A percentile compares a stretch with the other conserved stretches of the same genome.
Evolutionary conservation across 148 eudicot species (phyloP).

Genomic region (Fagopyrum esculentum): DNA sequence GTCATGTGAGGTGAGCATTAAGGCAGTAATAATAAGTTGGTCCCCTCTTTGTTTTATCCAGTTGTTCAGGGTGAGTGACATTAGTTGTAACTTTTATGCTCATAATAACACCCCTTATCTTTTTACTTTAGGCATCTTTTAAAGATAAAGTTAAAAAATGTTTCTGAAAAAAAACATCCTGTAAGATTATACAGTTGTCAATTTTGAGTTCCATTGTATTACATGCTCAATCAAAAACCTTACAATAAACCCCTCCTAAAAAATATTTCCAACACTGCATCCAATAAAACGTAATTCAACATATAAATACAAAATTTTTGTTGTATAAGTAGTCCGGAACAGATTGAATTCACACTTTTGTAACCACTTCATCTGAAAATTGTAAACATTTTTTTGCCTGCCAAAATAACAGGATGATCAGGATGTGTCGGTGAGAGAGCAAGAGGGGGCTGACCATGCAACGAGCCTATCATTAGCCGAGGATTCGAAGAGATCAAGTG

Average conservation of each 20-base stretch:
- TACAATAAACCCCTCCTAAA: too few species aligned
- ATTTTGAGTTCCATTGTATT: neutral
- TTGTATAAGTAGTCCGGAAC: neutral
- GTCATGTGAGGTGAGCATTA: neutral
- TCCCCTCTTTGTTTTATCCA: neutral
- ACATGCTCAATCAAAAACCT: neutral
- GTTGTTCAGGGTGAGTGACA: neutral
- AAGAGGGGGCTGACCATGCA: constrained; percentile 68
- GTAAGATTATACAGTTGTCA: neutral
- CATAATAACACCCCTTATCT: neutral
- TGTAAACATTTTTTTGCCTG: constrained; percentile 1
- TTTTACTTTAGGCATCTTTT: neutral
- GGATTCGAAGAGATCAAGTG: constrained; percentile 57
- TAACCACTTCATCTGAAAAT: neutral
- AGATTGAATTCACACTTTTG: neutral
- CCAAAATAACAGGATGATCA: constrained; percentile 51
- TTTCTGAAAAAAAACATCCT: constrained; percentile 2
- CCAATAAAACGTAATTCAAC: neutral
- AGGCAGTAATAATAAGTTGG: neutral
- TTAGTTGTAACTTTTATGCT: neutral
- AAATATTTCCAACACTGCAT: too few species aligned
- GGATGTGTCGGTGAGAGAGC: constrained; percentile 47
- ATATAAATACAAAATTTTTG: neutral
- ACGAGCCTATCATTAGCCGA: constrained; percentile 68
- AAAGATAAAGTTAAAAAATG: neutral